phyloP scores from a whole-genome alignment of 2,329 filamentous ascomycete species.

The Lachnellula arida region DNA sequence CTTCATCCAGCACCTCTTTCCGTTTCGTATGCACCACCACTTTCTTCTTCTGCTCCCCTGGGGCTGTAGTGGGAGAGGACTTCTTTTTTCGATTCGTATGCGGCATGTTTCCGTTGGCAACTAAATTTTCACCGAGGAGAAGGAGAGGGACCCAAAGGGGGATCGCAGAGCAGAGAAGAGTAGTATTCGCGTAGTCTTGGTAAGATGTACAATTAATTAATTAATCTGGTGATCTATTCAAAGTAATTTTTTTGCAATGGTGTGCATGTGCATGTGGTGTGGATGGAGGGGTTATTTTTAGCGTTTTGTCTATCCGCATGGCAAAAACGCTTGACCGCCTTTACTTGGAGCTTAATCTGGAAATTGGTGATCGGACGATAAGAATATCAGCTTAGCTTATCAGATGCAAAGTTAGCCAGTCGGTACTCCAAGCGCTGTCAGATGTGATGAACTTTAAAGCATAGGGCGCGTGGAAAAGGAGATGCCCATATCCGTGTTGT shows the following conservation, averaged over 20 bases:
- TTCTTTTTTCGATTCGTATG: constrained; percentile 29
- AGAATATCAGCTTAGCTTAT: neutral
- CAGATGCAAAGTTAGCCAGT: too few relatives aligned
- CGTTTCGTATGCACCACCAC: constrained; percentile 27
- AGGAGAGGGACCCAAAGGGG: neutral
- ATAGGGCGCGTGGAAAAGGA: neutral
- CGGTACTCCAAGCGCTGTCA: neutral
- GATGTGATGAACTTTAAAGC: neutral
- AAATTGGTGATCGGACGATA: neutral
- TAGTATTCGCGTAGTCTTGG: neutral
- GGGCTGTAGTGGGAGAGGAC: neutral
- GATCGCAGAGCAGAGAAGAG: neutral
- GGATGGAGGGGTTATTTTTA: neutral
- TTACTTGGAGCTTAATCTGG: neutral
- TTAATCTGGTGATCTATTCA: too few relatives aligned
- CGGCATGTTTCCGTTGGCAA: constrained; percentile 16
- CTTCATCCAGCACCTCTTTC: constrained; percentile 26
- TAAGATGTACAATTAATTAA: neutral
- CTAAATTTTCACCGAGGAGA: neutral
- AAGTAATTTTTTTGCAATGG: neutral
- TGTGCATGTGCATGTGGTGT: neutral
- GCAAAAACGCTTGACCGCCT: neutral
- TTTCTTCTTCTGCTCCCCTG: constrained; percentile 2
- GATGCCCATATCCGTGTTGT: neutral
- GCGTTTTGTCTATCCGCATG: neutral